Percentiles rank a stretch among this genome's conserved stretches.
phyloP scores from a whole-genome alignment of 768 basidiomycete genomes.

The Lenzites betulinus region DNA sequence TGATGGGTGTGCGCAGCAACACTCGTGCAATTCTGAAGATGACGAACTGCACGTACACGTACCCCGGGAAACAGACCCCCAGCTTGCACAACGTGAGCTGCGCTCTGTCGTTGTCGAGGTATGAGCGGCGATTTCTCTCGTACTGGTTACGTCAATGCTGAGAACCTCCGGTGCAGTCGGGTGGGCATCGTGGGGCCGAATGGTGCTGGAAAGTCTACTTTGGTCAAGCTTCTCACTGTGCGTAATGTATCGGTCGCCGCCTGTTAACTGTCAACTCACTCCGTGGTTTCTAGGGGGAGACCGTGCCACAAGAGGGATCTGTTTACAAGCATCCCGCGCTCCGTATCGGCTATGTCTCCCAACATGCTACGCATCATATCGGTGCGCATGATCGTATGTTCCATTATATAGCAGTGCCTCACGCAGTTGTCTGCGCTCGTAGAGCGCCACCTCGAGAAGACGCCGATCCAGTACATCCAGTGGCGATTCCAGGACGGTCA shows the following conservation, averaged over 20 bases:
- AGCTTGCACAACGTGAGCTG: slow-evolving; percentile 88
- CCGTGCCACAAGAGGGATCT: slow-evolving; percentile 84
- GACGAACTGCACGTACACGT: slow-evolving; percentile 89
- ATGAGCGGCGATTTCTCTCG: slow-evolving; percentile 25
- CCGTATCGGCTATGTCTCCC: slow-evolving; percentile 95
- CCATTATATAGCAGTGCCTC: slow-evolving; percentile 9
- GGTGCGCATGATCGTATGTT: slow-evolving; percentile 42
- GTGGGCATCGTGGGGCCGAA: slow-evolving; percentile 93
- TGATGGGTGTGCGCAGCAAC: slow-evolving; percentile 96
- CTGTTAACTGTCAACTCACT: not conserved
- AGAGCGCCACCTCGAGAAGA: slow-evolving; percentile 96
- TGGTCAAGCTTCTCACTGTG: slow-evolving; percentile 92
- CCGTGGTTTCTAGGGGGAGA: slow-evolving; percentile 67
- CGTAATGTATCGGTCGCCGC: slow-evolving; percentile 26
- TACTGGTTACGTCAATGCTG: slow-evolving; percentile 18
- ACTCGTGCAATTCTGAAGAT: slow-evolving; percentile 96
- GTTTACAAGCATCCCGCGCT: slow-evolving; percentile 94
- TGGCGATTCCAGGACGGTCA: slow-evolving; percentile 99
- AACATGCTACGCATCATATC: slow-evolving; percentile 97
- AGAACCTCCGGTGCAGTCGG: slow-evolving; percentile 52
- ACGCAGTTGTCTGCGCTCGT: slow-evolving; percentile 20
- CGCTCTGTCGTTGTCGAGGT: slow-evolving; percentile 91
- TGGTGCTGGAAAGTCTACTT: slow-evolving; percentile 94
- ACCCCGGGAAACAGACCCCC: slow-evolving; percentile 79
- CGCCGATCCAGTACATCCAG: slow-evolving; percentile 94